A percentile compares a stretch with the other conserved stretches of the same genome.
These are phyloP conservation scores for Spathaspora boniae DNA, from an alignment of 805 yeast species.

Conservation along the genomic window DNA sequence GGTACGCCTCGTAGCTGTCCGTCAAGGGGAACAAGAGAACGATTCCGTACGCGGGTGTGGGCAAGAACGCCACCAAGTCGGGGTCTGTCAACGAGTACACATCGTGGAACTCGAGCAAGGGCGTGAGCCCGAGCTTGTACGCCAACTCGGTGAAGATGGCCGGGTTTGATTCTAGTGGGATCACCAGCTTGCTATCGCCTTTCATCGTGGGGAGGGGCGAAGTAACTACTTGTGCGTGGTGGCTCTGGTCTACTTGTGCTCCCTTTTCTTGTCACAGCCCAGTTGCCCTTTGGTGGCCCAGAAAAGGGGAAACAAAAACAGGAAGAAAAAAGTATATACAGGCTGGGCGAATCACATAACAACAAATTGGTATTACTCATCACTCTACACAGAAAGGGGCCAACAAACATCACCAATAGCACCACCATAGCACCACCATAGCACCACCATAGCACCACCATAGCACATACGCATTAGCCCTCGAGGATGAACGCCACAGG, in stretches of 20 bases:
- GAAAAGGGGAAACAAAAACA: too few species aligned
- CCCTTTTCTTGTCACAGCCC: too few species aligned
- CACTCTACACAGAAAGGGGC: neutral
- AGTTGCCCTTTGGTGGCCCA: too few species aligned
- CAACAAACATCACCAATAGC: constrained; percentile 1
- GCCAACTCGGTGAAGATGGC: constrained; percentile 72
- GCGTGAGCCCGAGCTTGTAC: constrained; percentile 60
- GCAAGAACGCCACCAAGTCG: constrained; percentile 74
- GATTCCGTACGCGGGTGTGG: constrained; percentile 74
- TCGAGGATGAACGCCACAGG: constrained; percentile 3
- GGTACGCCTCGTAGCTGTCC: constrained; percentile 50
- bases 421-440: neutral
- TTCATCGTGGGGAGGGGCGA: constrained; percentile 2
- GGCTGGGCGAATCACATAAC: constrained; percentile 1
- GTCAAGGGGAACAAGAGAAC: constrained; percentile 84
- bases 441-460: neutral
- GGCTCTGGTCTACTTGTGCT: too few species aligned
- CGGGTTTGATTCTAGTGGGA: constrained; percentile 92
- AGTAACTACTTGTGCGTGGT: neutral
- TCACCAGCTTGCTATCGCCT: constrained; percentile 38
- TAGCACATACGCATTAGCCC: neutral
- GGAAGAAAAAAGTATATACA: too few species aligned
- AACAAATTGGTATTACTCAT: neutral
- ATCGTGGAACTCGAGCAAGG: constrained; percentile 64
- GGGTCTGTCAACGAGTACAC: constrained; percentile 82